Evolutionary conservation across 2,329 filamentous ascomycete genomes (phyloP).

Genomic region (Epichloe coenophiala): DNA sequence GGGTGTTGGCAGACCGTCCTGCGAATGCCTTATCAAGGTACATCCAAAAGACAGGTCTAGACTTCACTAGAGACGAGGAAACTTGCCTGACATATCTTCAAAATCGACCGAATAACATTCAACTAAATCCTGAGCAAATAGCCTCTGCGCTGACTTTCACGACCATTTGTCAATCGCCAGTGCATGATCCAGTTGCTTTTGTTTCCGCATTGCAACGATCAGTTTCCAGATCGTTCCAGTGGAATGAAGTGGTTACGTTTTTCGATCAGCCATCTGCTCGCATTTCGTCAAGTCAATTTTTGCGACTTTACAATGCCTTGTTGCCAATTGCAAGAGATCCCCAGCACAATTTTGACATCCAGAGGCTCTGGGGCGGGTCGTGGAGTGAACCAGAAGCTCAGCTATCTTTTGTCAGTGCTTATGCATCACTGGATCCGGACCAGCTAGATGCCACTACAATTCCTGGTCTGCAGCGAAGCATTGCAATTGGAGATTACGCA

Average conservation of each 20-base stretch:
- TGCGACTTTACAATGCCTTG: conserved; percentile 67
- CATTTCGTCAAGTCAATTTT: conserved; percentile 67
- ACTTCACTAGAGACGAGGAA: conserved; percentile 65
- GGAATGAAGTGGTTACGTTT: conserved; percentile 59
- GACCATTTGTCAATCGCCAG: conserved; percentile 42
- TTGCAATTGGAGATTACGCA: conserved; percentile 47
- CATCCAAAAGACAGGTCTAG: conserved; percentile 62
- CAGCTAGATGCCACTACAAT: conserved; percentile 77
- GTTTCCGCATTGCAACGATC: conserved; percentile 50
- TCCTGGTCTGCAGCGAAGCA: conserved; percentile 65
- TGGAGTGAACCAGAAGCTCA: conserved; percentile 85
- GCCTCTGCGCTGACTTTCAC: conserved; percentile 62
- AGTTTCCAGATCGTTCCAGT: conserved; percentile 49
- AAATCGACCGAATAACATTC: conserved; percentile 37
- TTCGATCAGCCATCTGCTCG: conserved; percentile 72
- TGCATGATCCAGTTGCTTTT: conserved; percentile 38
- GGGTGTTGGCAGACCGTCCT: conserved; percentile 47
- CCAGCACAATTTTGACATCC: conserved; percentile 55
- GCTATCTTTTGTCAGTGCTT: conserved; percentile 84
- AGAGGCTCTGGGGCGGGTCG: conserved; percentile 76
- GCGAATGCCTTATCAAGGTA: conserved; percentile 46
- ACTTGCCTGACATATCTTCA: conserved; percentile 42
- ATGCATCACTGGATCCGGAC: conserved; percentile 59
- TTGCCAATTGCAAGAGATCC: conserved; percentile 52
- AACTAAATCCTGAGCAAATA: conserved; percentile 69